Percentiles rank a stretch among this genome's conserved stretches.
phyloP scores from a whole-genome alignment of 1,284 basidiomycete genomes.

The Cryptococcus sp. region DNA sequence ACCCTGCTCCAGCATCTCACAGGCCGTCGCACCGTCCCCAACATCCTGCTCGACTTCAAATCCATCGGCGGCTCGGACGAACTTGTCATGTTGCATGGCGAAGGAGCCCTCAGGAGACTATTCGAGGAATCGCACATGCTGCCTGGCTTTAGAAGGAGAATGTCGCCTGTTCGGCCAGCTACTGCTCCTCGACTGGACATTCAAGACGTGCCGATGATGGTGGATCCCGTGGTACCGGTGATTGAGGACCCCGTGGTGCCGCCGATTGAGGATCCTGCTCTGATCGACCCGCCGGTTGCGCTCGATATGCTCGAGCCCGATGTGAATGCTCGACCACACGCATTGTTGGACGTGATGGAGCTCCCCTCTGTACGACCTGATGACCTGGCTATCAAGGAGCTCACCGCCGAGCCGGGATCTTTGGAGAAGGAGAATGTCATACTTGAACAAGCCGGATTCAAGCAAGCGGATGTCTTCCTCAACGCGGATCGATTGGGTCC shows the following conservation, averaged over 20 bases:
- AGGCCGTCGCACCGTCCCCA: conserved; percentile 45
- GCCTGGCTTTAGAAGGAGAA: conserved; percentile 5
- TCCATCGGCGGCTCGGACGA: conserved; percentile 47
- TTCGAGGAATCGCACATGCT: conserved; percentile 27
- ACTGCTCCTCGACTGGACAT: neutral
- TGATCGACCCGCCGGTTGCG: too few species aligned
- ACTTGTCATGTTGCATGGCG: conserved; percentile 36
- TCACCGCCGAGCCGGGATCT: too few species aligned
- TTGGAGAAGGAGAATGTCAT: too few species aligned
- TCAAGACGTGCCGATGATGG: neutral
- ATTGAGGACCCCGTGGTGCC: neutral
- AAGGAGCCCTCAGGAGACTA: conserved; percentile 35
- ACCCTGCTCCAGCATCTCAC: conserved; percentile 41
- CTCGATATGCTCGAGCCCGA: too few species aligned
- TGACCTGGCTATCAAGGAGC: too few species aligned
- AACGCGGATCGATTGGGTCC: too few species aligned
- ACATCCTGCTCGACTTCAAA: conserved; percentile 42
- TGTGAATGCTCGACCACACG: too few species aligned
- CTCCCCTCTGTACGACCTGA: too few species aligned
- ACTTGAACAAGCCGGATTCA: too few species aligned
- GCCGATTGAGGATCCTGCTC: neutral
- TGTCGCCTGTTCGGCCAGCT: neutral
- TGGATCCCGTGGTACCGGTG: neutral
- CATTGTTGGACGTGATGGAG: too few species aligned
- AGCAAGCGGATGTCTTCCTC: too few species aligned